Base-by-base conservation (phyloP, 441 rosid species). In the Aleurites moluccanus region DNA sequence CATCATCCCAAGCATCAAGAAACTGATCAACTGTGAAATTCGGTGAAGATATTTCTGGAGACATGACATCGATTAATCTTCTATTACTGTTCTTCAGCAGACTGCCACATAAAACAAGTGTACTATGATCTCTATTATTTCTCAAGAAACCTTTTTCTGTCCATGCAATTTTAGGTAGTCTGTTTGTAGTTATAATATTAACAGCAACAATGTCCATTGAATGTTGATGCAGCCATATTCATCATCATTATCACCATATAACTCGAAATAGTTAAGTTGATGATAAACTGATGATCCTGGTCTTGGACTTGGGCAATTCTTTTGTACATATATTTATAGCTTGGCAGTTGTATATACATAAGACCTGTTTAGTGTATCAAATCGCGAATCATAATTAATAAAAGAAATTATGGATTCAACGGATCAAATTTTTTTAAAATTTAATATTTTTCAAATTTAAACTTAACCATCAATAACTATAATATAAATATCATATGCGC, bases 1-100 rank as follows among this genome's bases (percentile, higher is more conserved):
- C 77, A 64, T 86, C 89, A 55, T 86, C 85, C 72, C 72, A 71
- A 15, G 85, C 82, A 40, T 74, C 67, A 53, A 85, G 85, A 66
- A 73, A 70, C 20, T 21, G 60, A 56, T 79, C 83, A 28, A 78
- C 27, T 25, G 47, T 28, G 38, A 78, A 56, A 67, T 67, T 70
- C 3, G 78, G 82, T 9, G 60, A 56, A 21, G 56, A 52, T 52
- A 18, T 52, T 6, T 52, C 21, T 18, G 56, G 56, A 18, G 56
- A 52, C 8, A 52, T 52, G 4, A 52, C 56, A 16, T 18, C 7
- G n/a, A 52, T 16, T 38, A 38, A 6, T 52, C 56, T n/a, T 52
- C 21, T 52, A n/a, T 52, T 10, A 49, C 18, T 52, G 20, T 52
- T 52, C 7, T 52, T 52, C 6, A 52, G 21, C 7, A 52, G 56